Evolutionary conservation across 2,329 filamentous ascomycete genomes (phyloP).

Genomic region (Diaporthe destruens): DNA sequence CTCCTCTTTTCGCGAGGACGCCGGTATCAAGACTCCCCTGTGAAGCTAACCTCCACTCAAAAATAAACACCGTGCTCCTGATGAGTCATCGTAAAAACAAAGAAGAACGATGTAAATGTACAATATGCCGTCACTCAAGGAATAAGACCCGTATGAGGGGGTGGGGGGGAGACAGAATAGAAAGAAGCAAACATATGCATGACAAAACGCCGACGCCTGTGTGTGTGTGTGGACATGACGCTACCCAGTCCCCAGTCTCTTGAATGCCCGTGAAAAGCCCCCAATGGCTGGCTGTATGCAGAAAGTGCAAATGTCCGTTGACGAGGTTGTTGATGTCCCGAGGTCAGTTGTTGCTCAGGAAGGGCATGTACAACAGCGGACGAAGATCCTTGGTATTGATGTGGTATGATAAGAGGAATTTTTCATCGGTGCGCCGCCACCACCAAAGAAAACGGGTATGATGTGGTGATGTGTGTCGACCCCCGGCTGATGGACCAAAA

Average conservation of each 20-base stretch:
- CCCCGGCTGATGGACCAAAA: conserved; percentile 27
- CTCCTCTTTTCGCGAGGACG: conserved; percentile 28
- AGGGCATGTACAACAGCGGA: conserved; percentile 34
- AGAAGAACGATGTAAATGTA: conserved; percentile 30
- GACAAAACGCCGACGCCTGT: conserved; percentile 35
- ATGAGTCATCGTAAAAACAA: conserved; percentile 23
- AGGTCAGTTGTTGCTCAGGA: conserved; percentile 38
- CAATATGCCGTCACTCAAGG: conserved; percentile 33
- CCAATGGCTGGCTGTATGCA: conserved; percentile 40
- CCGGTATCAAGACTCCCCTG: conserved; percentile 29
- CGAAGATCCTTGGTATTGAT: conserved; percentile 37
- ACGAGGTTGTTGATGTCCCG: conserved; percentile 30
- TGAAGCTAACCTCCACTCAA: conserved; percentile 27
- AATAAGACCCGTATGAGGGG: conserved; percentile 47
- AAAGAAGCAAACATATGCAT: conserved; percentile 14
- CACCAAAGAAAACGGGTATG: conserved; percentile 33
- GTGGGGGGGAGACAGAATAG: background rate
- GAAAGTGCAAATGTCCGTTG: conserved; percentile 31
- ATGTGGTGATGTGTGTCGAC: conserved; percentile 36
- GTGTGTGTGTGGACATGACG: conserved; percentile 34
- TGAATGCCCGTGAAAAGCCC: conserved; percentile 38
- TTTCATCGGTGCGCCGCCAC: conserved; percentile 40
- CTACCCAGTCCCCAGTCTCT: conserved; percentile 38
- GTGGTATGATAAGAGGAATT: conserved; percentile 38
- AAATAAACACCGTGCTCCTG: conserved; percentile 35